Evolutionary conservation across 164 flowering plant species (phyloP).

Genomic region (Macadamia tetraphylla): DNA sequence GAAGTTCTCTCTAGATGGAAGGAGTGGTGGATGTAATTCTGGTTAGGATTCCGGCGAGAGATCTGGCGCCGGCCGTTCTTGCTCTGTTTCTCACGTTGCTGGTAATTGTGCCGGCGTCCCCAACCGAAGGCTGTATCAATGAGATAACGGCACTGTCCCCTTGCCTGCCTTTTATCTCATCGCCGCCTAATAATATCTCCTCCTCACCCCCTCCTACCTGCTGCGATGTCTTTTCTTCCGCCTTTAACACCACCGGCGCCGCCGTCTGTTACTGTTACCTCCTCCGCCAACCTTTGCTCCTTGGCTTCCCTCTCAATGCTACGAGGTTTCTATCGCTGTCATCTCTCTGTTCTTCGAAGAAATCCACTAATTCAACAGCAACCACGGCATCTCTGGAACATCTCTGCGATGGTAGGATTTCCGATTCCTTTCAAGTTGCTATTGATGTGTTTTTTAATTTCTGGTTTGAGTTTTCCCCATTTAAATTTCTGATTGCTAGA

Average conservation of each 20-base stretch:
- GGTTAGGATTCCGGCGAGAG: too few species aligned
- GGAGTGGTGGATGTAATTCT: too few species aligned
- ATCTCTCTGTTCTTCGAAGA: slow-evolving; percentile 20
- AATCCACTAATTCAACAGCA: neutral
- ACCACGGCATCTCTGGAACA: slow-evolving; percentile 18
- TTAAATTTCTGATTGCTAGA: too few species aligned
- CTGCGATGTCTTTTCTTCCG: slow-evolving; percentile 32
- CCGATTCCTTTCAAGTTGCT: too few species aligned
- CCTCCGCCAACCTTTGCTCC: slow-evolving; percentile 29
- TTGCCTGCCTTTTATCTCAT: slow-evolving; percentile 42
- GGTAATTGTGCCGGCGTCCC: neutral
- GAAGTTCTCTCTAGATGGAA: too few species aligned
- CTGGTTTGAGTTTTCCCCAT: neutral
- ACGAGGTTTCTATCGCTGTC: slow-evolving; percentile 31
- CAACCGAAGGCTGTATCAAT: slow-evolving; percentile 18
- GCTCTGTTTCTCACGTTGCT: neutral
- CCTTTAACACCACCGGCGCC: slow-evolving; percentile 13
- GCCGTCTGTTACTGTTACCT: slow-evolving; percentile 39
- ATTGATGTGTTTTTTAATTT: neutral
- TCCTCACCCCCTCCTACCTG: slow-evolving; percentile 22
- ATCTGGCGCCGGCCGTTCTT: neutral
- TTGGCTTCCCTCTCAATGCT: slow-evolving; percentile 44
- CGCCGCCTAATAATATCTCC: slow-evolving; percentile 40
- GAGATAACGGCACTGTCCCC: slow-evolving; percentile 36
- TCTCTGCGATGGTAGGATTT: slow-evolving; percentile 35